These are phyloP conservation scores for Isabelozyma pseudorhagii DNA, from an alignment of 805 yeast genomes.

Conservation along the genomic window DNA sequence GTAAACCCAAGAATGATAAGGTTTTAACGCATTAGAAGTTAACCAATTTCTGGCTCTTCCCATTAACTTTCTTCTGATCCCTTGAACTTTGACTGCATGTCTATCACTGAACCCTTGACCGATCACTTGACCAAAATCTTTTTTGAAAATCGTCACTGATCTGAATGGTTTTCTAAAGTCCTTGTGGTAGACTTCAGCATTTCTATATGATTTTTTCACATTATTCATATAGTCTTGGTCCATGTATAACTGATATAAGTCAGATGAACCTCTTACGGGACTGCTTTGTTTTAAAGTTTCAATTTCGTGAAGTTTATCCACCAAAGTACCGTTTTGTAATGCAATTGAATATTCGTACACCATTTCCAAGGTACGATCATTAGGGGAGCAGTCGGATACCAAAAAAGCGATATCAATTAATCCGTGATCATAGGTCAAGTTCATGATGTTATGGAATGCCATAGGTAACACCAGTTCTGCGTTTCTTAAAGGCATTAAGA, in stretches of 20 bases:
- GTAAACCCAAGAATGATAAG: constrained; percentile 87
- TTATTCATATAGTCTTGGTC: constrained; percentile 55
- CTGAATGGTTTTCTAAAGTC: constrained; percentile 69
- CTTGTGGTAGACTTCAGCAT: constrained; percentile 56
- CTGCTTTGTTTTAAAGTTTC: constrained; percentile 29
- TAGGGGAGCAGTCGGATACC: constrained; percentile 75
- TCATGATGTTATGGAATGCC: constrained; percentile 84
- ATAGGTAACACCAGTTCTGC: constrained; percentile 75
- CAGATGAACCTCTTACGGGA: constrained; percentile 51
- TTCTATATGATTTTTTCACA: constrained; percentile 56
- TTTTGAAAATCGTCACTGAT: constrained; percentile 73
- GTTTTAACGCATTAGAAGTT: constrained; percentile 66
- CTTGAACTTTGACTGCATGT: constrained; percentile 83
- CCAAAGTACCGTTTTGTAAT: constrained; percentile 68
- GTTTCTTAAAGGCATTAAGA: constrained; percentile 75
- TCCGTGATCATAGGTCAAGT: constrained; percentile 78
- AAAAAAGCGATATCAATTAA: constrained; percentile 77
- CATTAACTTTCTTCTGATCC: constrained; percentile 79
- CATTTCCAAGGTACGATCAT: constrained; percentile 63
- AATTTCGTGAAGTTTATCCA: constrained; percentile 42
- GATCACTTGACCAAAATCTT: constrained; percentile 79
- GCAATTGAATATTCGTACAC: constrained; percentile 63
- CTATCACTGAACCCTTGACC: constrained; percentile 85
- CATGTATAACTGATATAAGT: constrained; percentile 70
- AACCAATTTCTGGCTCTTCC: constrained; percentile 87